phyloP scores from a whole-genome alignment of 2,329 filamentous ascomycete genomes.

The Pseudocercospora macadamiae region DNA sequence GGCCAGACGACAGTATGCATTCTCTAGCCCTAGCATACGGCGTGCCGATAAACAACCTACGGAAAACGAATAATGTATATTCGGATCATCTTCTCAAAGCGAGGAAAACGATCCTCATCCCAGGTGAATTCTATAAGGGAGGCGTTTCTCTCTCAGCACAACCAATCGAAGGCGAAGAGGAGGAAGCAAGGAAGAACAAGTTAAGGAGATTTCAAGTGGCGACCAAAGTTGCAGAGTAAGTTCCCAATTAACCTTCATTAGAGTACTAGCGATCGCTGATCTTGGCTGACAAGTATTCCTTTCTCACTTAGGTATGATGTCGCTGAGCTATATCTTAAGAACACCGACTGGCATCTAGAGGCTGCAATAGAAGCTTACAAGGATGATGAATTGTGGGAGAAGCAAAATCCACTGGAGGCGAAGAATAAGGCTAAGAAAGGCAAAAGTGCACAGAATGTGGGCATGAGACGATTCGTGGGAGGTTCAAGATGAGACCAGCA shows the following conservation, averaged over 20 bases:
- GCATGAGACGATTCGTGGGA: constrained; percentile 42
- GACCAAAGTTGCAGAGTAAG: constrained; percentile 76
- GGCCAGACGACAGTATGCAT: constrained; percentile 68
- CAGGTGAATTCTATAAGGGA: constrained; percentile 68
- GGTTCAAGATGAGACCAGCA: neutral
- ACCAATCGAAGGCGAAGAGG: constrained; percentile 74
- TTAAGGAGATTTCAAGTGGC: constrained; percentile 77
- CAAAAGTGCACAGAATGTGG: constrained; percentile 36
- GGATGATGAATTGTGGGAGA: constrained; percentile 77
- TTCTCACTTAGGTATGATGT: constrained; percentile 61
- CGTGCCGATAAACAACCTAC: constrained; percentile 65
- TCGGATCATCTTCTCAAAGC: constrained; percentile 72
- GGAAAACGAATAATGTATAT: constrained; percentile 69
- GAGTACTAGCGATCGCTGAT: neutral
- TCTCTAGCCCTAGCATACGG: constrained; percentile 73
- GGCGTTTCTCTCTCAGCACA: constrained; percentile 69
- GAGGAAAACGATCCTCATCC: constrained; percentile 71
- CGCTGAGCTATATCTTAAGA: constrained; percentile 74
- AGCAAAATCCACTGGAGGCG: constrained; percentile 62
- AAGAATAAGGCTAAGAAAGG: constrained; percentile 52
- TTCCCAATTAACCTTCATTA: constrained; percentile 21
- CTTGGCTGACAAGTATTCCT: constrained; percentile 44
- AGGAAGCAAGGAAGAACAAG: constrained; percentile 70
- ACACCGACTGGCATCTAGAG: constrained; percentile 67
- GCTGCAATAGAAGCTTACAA: constrained; percentile 65